Conservation (phyloP, 2,329 filamentous ascomycete genomes). For the Diaporthe citri region DNA sequence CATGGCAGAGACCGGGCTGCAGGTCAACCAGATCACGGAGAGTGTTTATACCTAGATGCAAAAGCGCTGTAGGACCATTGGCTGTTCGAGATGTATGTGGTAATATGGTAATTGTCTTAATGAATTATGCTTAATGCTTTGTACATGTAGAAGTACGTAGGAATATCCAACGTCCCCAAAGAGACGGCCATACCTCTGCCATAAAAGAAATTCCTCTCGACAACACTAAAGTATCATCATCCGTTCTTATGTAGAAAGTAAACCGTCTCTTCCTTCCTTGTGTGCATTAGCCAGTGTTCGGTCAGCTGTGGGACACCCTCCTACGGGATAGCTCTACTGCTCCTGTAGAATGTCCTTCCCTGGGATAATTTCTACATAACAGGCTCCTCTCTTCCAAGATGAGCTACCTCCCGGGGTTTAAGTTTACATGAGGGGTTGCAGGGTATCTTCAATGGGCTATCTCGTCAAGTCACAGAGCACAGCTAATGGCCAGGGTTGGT, state of each 20-base stretch:
- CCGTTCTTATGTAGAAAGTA: neutral
- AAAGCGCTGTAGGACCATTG: neutral
- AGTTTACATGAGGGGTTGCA: too few relatives aligned
- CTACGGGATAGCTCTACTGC: neutral
- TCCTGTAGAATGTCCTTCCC: neutral
- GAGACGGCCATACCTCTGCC: neutral
- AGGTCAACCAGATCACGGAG: conserved; percentile 89
- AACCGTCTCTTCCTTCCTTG: neutral
- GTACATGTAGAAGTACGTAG: neutral
- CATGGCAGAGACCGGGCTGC: conserved; percentile 90
- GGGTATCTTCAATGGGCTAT: too few relatives aligned
- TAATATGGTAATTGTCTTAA: conserved; percentile 18
- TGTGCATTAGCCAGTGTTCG: neutral
- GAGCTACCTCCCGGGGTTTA: too few relatives aligned
- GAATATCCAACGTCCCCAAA: neutral
- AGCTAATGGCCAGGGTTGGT: neutral
- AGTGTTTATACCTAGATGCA: conserved; percentile 79
- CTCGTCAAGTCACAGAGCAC: neutral
- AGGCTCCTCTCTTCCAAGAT: too few relatives aligned
- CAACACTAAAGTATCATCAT: neutral
- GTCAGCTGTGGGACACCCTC: neutral
- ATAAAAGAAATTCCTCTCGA: neutral
- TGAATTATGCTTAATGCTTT: neutral
- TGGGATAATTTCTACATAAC: too few relatives aligned
- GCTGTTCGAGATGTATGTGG: neutral